These are phyloP conservation scores for Picea abies DNA, from an alignment of 83 land plant species.

Conservation along the genomic window DNA sequence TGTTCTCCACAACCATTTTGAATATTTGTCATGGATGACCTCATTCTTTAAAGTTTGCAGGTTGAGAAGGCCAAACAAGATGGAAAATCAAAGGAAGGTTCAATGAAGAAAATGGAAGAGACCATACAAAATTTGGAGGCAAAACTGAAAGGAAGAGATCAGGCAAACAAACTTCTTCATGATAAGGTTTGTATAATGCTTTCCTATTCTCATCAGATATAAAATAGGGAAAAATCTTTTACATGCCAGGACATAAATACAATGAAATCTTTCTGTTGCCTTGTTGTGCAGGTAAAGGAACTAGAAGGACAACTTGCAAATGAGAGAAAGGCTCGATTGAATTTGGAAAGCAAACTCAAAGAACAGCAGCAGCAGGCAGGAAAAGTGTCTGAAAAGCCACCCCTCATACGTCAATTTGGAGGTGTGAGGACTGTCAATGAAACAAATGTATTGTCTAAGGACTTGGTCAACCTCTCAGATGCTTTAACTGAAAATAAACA, in stretches of 20 bases:
- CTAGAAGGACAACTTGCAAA: conserved; percentile 68
- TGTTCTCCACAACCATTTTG: neutral
- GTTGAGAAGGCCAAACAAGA: conserved; percentile 89
- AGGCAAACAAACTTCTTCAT: conserved; percentile 53
- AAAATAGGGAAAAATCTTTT: neutral
- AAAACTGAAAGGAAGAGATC: conserved; percentile 77
- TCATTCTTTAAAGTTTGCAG: conserved; percentile 26
- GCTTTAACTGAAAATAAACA: conserved; percentile 35
- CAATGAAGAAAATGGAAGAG: conserved; percentile 77
- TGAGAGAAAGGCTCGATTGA: conserved; percentile 80
- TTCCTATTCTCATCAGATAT: neutral
- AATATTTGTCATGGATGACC: neutral
- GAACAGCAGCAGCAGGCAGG: conserved; percentile 55
- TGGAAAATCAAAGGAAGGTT: conserved; percentile 62
- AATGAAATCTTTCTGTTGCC: neutral
- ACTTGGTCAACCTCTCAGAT: conserved; percentile 26
- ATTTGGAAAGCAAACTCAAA: conserved; percentile 66
- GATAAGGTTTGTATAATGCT: conserved; percentile 64
- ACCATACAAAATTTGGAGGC: conserved; percentile 56
- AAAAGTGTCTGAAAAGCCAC: conserved; percentile 22
- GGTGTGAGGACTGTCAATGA: conserved; percentile 20
- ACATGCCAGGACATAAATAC: neutral
- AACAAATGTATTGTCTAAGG: conserved; percentile 22
- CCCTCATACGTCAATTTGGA: conserved; percentile 18
- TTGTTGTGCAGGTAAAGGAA: conserved; percentile 67